Evolutionary conservation across 2,329 filamentous ascomycete species (phyloP), one percentile per base, ranked within the genome.

Genomic region (Calonectria pseudoturangicola): DNA sequence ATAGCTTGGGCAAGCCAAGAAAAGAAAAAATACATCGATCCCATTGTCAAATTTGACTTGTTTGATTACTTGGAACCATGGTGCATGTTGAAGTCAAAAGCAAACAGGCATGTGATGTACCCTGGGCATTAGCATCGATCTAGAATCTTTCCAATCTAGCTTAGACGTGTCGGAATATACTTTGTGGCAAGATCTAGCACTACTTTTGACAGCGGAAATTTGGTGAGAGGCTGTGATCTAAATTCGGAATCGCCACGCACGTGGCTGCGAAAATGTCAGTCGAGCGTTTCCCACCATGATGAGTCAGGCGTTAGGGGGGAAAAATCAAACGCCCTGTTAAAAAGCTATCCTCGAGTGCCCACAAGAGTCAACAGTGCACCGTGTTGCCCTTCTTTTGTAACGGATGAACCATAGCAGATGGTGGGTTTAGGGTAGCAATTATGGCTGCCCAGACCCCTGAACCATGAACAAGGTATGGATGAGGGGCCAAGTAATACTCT

Each of bases 401-500:
- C 3, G 6, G 12, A 36, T 36, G 33, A 36, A 10, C 10, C 10
- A 33, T 36, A 12, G 33, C 10, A 36, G 33, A 36, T 36, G 33
- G 33, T 36, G 41, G 48, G 58, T 65, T 63, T 58, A 72, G 66
- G 71, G 60, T 67, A 62, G 28, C 5, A 25, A 43, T 12, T 41
- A 30, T 33, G 12, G n/a, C 15, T 16, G 13, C 15, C 33, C 54
- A 60, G 33, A 16, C 16, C 39, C n/a, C 16, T n/a, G 10, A 25
- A 13, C 5, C 10, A 15, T 4, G 21, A 21, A 27, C 12, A 28
- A 39, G 25, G 54, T 9, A 27, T 36, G 7, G 12, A 36, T 36
- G 33, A 9, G 33, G 7, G 10, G 33, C 33, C 12, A 36, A 13
- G 2, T 36, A 36, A 36, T 36, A 36, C 8, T 36, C 7, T 36